phyloP scores from a whole-genome alignment of 441 rosid species.

The Eruca vesicaria region DNA sequence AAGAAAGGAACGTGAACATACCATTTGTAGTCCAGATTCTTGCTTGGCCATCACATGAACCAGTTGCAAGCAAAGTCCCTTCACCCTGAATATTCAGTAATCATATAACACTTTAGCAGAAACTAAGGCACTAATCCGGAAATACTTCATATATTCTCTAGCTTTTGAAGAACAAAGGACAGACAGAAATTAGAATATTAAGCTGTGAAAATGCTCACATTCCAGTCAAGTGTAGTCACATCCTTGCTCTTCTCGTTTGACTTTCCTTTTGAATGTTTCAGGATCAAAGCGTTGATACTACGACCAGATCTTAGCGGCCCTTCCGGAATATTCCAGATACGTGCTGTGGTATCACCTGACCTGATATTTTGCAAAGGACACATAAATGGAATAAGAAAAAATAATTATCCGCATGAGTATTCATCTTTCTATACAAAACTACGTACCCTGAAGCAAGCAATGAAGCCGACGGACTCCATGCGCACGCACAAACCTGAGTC shows the following conservation, averaged over 20 bases:
- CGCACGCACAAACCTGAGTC: too few species aligned
- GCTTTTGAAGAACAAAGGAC: neutral
- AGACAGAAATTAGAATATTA: neutral
- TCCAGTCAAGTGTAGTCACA: slow-evolving; percentile 98
- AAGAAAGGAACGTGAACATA: slow-evolving; percentile 34
- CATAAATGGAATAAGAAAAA: too few species aligned
- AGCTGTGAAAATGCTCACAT: slow-evolving; percentile 58
- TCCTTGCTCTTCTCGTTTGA: slow-evolving; percentile 97
- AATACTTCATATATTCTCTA: neutral
- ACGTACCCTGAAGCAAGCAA: too few species aligned
- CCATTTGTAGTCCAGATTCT: slow-evolving; percentile 92
- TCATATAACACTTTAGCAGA: too few species aligned
- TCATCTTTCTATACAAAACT: too few species aligned
- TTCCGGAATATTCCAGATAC: too few species aligned
- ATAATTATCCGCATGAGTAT: too few species aligned
- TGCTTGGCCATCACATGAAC: slow-evolving; percentile 98
- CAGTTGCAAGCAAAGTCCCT: slow-evolving; percentile 96
- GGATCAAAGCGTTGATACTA: slow-evolving; percentile 53
- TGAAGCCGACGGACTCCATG: too few species aligned
- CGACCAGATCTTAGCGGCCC: slow-evolving; percentile 57
- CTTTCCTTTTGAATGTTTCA: slow-evolving; percentile 91
- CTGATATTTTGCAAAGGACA: slow-evolving; percentile 41
- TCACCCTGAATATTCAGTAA: too few species aligned
- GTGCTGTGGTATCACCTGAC: slow-evolving; percentile 98
- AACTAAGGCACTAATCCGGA: too few species aligned